Evolutionary conservation across 192 early-diverging fungal genomes (phyloP).

Genomic region (Backusella circina): DNA sequence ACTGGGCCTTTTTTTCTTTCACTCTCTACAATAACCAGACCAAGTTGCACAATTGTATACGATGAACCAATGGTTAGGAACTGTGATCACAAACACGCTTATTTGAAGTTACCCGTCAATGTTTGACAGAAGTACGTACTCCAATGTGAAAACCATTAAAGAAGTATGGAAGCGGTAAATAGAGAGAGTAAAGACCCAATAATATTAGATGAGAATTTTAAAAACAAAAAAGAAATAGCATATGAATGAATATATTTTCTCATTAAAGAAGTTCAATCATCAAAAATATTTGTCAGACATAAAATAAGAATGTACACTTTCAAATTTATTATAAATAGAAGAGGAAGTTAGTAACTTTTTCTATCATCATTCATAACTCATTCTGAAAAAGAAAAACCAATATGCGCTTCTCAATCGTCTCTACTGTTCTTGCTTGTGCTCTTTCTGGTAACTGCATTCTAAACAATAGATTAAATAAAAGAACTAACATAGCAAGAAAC

Average conservation of each 20-base stretch:
- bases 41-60: background rate
- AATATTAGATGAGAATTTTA: background rate
- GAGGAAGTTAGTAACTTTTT: background rate
- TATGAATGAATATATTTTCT: background rate
- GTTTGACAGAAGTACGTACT: background rate
- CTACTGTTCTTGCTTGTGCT: background rate
- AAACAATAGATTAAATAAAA: background rate
- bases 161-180: background rate
- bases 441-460: background rate
- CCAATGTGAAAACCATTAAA: background rate
- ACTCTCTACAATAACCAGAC: background rate
- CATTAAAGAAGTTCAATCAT: background rate
- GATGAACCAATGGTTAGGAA: background rate
- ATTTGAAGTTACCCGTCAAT: background rate
- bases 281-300: background rate
- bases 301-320: background rate
- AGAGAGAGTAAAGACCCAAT: background rate
- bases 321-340: too few relatives aligned
- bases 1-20: background rate
- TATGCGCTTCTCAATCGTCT: background rate
- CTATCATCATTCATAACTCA: background rate
- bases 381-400: background rate
- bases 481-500: background rate
- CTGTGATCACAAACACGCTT: background rate
- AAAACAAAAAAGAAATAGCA: background rate